Evolutionary conservation across 208 protist genomes (phyloP).

Genomic region (Acanthamoeba healyi): DNA sequence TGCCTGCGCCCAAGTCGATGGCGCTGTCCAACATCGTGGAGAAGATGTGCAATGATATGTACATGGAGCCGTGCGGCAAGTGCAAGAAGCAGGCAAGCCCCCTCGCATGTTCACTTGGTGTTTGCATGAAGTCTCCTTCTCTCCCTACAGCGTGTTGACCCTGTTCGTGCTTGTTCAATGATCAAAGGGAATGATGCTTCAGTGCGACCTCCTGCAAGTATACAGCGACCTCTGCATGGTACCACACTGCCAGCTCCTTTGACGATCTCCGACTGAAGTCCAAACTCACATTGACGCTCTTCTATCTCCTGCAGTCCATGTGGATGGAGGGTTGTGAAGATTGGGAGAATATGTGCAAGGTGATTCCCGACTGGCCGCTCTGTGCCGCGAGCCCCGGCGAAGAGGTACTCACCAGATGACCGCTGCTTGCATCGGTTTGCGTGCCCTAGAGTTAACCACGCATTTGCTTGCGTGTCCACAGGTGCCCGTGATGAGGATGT

Average conservation of each 20-base stretch:
- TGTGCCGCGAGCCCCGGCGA: neutral
- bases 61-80: constrained; percentile 67
- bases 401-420: too few relatives aligned
- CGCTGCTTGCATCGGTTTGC: too few relatives aligned
- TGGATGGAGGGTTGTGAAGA: constrained; percentile 4
- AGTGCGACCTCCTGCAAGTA: neutral
- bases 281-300: too few relatives aligned
- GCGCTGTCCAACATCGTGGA: neutral
- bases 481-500: constrained; percentile 78
- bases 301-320: neutral
- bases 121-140: too few relatives aligned
- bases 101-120: too few relatives aligned
- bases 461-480: too few relatives aligned
- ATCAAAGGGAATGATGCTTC: neutral
- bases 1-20: neutral
- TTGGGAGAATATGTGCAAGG: constrained; percentile 60
- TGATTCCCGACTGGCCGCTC: constrained; percentile 44
- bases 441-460: too few relatives aligned
- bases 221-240: neutral
- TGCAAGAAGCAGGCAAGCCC: constrained; percentile 35
- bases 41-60: constrained; percentile 73
- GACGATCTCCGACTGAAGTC: too few relatives aligned
- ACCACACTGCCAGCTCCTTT: too few relatives aligned
- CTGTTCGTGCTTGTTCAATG: too few relatives aligned
- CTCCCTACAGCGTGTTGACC: too few relatives aligned